A percentile compares a stretch with the other conserved stretches of the same genome.
Conservation (phyloP, 129 eudicot species). For the Ambrosia artemisiifolia region DNA sequence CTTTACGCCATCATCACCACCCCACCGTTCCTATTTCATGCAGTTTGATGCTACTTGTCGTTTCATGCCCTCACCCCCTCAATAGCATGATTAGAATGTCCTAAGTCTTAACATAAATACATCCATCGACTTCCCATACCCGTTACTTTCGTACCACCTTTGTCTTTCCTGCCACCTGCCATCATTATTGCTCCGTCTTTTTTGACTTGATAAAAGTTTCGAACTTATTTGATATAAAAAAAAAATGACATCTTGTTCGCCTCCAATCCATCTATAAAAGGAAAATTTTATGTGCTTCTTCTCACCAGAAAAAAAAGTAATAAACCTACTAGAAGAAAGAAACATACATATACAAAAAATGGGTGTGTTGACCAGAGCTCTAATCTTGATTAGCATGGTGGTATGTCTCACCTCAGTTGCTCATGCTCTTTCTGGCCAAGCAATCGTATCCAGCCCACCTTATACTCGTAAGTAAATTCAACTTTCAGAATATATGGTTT, state of each 20-base stretch:
- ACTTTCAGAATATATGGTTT: too few relatives aligned
- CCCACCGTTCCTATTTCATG: too few relatives aligned
- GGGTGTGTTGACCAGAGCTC: conserved; percentile 15
- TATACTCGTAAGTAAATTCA: conserved; percentile 34
- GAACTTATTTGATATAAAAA: neutral
- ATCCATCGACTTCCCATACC: too few relatives aligned
- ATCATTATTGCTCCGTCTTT: neutral
- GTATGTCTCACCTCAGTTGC: conserved; percentile 17
- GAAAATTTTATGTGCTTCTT: neutral
- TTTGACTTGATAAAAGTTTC: conserved; percentile 7
- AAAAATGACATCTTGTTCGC: neutral
- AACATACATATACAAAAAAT: neutral
- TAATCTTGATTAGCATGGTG: conserved; percentile 15
- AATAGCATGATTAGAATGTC: too few relatives aligned
- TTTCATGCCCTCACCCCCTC: too few relatives aligned
- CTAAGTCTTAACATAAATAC: too few relatives aligned
- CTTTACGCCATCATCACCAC: too few relatives aligned
- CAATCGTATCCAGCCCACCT: conserved; percentile 29
- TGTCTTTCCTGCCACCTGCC: too few relatives aligned
- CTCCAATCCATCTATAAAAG: conserved; percentile 6
- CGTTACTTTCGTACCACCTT: too few relatives aligned
- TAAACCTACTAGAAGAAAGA: neutral
- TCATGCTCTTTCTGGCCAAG: conserved; percentile 32
- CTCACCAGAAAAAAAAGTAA: too few relatives aligned
- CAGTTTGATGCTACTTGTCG: too few relatives aligned